Conservation (phyloP, 2,329 filamentous ascomycete genomes). For the Alternaria dauci region DNA sequence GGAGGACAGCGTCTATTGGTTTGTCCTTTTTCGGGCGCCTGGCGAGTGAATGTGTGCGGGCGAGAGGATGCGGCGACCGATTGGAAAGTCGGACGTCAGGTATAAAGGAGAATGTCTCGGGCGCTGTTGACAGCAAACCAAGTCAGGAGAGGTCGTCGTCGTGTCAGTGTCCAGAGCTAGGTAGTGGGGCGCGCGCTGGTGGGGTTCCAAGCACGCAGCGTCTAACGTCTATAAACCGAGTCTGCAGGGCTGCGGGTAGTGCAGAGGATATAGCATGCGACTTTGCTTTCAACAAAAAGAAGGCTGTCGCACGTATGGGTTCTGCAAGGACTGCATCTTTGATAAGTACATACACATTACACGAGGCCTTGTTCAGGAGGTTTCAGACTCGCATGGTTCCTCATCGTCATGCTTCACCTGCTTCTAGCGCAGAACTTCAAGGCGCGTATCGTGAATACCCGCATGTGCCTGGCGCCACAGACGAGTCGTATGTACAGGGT, state of each 20-base stretch:
- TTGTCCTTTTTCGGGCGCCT: slow-evolving; percentile 42
- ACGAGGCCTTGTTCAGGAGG: slow-evolving; percentile 30
- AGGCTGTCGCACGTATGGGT: not conserved
- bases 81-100: slow-evolving; percentile 20
- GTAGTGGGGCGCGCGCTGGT: slow-evolving; percentile 39
- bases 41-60: slow-evolving; percentile 24
- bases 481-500: not conserved
- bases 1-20: slow-evolving; percentile 52
- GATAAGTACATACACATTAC: slow-evolving; percentile 11
- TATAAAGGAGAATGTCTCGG: slow-evolving; percentile 28
- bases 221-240: slow-evolving; percentile 21
- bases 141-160: slow-evolving; percentile 33
- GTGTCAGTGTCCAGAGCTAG: slow-evolving; percentile 25
- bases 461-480: slow-evolving; percentile 7
- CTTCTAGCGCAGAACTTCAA: slow-evolving; percentile 26
- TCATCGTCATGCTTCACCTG: slow-evolving; percentile 33
- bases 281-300: not conserved
- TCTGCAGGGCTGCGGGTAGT: slow-evolving; percentile 25
- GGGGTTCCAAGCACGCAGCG: slow-evolving; percentile 29
- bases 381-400: slow-evolving; percentile 27
- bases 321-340: not conserved
- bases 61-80: slow-evolving; percentile 31
- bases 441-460: slow-evolving; percentile 13
- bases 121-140: slow-evolving; percentile 26
- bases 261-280: not conserved